phyloP scores from a whole-genome alignment of 345 rosid genomes.

The Anastatica hierochuntica region DNA sequence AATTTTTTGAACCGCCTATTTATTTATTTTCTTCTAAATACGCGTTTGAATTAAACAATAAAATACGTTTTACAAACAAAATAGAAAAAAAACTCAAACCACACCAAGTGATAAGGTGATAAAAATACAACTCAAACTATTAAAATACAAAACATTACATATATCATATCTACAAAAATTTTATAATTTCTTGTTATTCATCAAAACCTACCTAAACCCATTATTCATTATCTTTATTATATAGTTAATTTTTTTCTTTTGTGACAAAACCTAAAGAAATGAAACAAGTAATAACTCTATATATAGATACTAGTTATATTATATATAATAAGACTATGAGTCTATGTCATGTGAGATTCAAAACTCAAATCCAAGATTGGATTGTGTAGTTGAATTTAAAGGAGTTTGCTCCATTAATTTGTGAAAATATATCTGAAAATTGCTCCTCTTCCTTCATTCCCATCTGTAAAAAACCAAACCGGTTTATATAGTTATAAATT shows the following conservation, averaged over 20 bases:
- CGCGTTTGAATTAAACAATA: too few species aligned
- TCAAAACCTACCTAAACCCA: slow-evolving; percentile 6
- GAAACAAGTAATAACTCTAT: slow-evolving; percentile 15
- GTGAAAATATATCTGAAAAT: slow-evolving; percentile 68
- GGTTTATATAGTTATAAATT: not conserved
- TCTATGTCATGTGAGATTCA: not conserved
- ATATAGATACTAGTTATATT: slow-evolving; percentile 5
- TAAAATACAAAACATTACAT: not conserved
- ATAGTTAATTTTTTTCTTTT: not conserved
- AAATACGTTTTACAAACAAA: not conserved
- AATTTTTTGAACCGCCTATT: not conserved
- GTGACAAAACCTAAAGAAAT: not conserved
- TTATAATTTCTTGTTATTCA: slow-evolving; percentile 17
- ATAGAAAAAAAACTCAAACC: too few species aligned
- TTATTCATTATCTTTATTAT: not conserved
- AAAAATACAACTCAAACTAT: not conserved
- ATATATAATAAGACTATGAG: not conserved
- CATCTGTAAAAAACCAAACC: slow-evolving; percentile 34
- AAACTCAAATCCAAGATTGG: slow-evolving; percentile 71
- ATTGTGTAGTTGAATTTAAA: slow-evolving; percentile 80
- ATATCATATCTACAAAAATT: slow-evolving; percentile 4
- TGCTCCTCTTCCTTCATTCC: slow-evolving; percentile 62
- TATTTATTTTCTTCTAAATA: too few species aligned
- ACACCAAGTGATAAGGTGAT: too few species aligned
- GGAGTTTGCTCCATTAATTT: slow-evolving; percentile 72